Percentiles rank a stretch among this genome's conserved stretches.
These are phyloP conservation scores for Nadsonia commutata DNA, from an alignment of 1,139 yeast genomes.

Conservation along the genomic window DNA sequence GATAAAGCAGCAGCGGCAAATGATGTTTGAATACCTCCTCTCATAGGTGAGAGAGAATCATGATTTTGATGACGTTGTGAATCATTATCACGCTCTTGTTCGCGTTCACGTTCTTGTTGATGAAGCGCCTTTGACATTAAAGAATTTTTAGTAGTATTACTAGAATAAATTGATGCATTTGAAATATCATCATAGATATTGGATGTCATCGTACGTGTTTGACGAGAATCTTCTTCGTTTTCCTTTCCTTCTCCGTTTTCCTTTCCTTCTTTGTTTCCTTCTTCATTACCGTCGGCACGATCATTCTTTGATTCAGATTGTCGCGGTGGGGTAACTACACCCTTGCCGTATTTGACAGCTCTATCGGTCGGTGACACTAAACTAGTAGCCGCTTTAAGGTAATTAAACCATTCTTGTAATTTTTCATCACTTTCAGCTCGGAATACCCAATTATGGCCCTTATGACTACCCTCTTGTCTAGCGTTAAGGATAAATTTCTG, in stretches of 20 bases:
- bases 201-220: not conserved
- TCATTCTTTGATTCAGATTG: not conserved
- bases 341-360: not conserved
- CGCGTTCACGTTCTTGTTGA: not conserved
- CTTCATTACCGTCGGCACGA: not conserved
- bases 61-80: not conserved
- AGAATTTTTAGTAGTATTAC: not conserved
- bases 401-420: slow-evolving; percentile 78
- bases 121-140: not conserved
- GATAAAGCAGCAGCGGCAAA: not conserved
- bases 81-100: not conserved
- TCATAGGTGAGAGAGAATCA: too few relatives aligned
- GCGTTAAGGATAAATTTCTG: slow-evolving; percentile 74
- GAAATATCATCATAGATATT: too few relatives aligned
- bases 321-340: slow-evolving; percentile 1
- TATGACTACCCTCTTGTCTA: slow-evolving; percentile 45
- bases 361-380: not conserved
- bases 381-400: slow-evolving; percentile 47
- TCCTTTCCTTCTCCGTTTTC: not conserved
- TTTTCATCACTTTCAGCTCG: slow-evolving; percentile 64
- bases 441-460: slow-evolving; percentile 89
- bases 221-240: not conserved
- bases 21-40: too few relatives aligned
- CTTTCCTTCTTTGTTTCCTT: not conserved
- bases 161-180: not conserved